phyloP scores from a whole-genome alignment of 2,329 filamentous ascomycete species.

The Arthrobotrys conoides region DNA sequence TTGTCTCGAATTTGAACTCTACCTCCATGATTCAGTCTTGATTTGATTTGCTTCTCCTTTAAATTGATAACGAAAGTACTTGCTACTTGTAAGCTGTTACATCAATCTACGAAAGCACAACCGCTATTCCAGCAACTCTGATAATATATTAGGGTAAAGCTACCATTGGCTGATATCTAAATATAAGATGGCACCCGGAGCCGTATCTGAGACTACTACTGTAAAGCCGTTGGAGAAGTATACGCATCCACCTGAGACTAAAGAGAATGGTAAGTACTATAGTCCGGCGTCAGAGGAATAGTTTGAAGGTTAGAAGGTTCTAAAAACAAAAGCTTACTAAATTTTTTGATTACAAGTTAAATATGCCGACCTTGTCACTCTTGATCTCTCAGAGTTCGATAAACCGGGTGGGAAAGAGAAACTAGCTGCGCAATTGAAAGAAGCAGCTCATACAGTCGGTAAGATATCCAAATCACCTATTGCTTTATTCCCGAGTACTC shows the following conservation, averaged over 20 bases:
- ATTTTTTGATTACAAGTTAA: conserved; percentile 64
- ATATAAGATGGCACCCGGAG: conserved; percentile 15
- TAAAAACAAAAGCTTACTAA: not conserved
- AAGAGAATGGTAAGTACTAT: conserved; percentile 66
- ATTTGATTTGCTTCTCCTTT: not conserved
- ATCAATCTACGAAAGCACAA: not conserved
- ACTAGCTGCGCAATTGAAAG: conserved; percentile 72
- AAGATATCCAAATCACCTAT: not conserved
- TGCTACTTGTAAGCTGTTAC: not conserved
- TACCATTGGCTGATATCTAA: not conserved
- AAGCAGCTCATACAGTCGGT: conserved; percentile 71
- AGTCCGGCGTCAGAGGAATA: too few relatives aligned
- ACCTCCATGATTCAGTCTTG: not conserved
- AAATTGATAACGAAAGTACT: not conserved
- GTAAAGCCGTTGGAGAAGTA: conserved; percentile 67
- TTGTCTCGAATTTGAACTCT: not conserved
- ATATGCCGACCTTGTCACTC: conserved; percentile 74
- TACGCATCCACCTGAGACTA: conserved; percentile 70
- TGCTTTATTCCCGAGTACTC: not conserved
- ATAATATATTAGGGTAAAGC: too few relatives aligned
- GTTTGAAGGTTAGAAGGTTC: not conserved
- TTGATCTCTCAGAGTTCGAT: conserved; percentile 73
- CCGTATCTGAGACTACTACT: conserved; percentile 30
- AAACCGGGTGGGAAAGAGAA: conserved; percentile 72
- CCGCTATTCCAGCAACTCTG: not conserved